Base-by-base conservation (phyloP, 768 basidiomycete species). In the Inosperma sp. region DNA sequence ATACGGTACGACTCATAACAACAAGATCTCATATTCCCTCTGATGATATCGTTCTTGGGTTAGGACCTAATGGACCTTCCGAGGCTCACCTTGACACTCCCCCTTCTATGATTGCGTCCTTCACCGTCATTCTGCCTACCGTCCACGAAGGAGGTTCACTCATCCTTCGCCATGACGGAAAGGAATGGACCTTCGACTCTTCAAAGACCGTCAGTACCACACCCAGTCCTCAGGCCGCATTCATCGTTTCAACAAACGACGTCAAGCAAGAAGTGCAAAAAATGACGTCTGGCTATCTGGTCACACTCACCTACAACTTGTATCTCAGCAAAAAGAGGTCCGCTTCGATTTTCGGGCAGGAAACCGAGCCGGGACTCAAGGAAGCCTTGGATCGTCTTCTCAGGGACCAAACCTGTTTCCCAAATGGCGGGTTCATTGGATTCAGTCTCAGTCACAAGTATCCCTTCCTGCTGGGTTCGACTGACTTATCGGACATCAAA, bases 81-180 rank as follows among this genome's bases (percentile, higher is more conserved):
- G 74, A 74, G 49, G 36, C 70, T 2, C 78, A 77, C 52, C 59
- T 65, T 26, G 76, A 75, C 39, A 75, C 72, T 0, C 75, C 74
- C 5, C 67, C 70, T 2, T 49, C 57, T 26, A 75, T 75, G 69
- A 70, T 79, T 34, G 76, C 73, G 1, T 77, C 76, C 0, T 65
- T 80, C 22, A 69, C 76, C 3, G 42, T 78, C 25, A 62, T 75
- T 16, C 63, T 76, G 33, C 77, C 74, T 2, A 69, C 71, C 0
- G 13, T 51, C 0, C 71, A 77, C 53, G 62, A 73, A 33, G 76
- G 74, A 4, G 76, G 77, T 8, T 60, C 59, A n/a, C 63, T 74
- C 7, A 35, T 64, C 2, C 60, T 79, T 4, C 59, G 59, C 6
- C 58, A 65, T 17, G 36, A 36, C 3, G 60, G 49, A 13, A 47